Conservation (phyloP, 306 rosid genomes). For the Prunus mongolica region DNA sequence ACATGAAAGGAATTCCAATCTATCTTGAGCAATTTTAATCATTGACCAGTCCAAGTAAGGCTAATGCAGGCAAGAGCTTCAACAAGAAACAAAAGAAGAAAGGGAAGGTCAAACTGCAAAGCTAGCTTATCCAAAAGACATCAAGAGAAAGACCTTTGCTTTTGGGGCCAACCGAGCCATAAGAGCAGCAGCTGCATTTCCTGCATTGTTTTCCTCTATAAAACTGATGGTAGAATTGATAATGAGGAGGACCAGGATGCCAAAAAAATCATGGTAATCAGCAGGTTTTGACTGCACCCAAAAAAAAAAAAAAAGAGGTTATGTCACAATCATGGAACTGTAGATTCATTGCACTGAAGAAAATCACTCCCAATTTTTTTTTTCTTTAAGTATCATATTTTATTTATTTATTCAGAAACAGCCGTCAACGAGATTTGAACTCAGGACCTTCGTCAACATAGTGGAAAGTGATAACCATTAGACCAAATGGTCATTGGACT, state of each 20-base stretch:
- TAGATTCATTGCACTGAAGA: background rate
- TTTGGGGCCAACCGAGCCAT: conserved; percentile 64
- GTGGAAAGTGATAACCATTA: background rate
- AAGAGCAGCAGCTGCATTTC: conserved; percentile 77
- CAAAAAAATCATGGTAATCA: conserved; percentile 67
- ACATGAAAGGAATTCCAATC: background rate
- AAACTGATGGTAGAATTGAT: conserved; percentile 76
- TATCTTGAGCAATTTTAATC: background rate
- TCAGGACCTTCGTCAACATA: background rate
- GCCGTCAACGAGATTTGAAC: background rate
- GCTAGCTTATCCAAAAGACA: background rate
- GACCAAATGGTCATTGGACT: background rate
- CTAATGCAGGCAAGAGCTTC: no score
- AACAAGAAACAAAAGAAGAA: background rate
- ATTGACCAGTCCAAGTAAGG: background rate
- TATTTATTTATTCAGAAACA: no score
- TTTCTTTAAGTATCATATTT: no score
- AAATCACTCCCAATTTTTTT: background rate
- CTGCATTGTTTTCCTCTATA: conserved; percentile 78
- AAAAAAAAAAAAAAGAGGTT: background rate
- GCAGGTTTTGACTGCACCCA: conserved; percentile 26
- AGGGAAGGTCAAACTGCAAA: background rate
- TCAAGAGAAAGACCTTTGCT: conserved; percentile 50
- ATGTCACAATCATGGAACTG: background rate
- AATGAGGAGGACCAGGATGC: conserved; percentile 52